Percentiles rank a stretch among this genome's conserved stretches.
phyloP scores from a whole-genome alignment of 371 early-diverging fungal species.

The Capniomyces stellatus region DNA sequence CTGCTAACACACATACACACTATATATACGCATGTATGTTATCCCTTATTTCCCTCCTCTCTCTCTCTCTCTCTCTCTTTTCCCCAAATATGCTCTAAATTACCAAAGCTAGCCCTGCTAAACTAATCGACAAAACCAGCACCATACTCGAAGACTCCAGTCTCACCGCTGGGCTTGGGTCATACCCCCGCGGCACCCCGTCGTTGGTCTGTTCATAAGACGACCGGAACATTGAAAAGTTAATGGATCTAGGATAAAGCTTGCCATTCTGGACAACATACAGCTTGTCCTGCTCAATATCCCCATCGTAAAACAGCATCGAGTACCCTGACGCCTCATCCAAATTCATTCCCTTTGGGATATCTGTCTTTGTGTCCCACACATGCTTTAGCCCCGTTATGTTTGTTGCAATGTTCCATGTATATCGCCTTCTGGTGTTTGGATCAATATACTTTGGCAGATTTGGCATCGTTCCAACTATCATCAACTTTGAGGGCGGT shows the following conservation, averaged over 20 bases:
- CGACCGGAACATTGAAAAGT: slow-evolving; percentile 3
- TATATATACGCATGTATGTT: too few species aligned
- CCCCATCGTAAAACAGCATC: slow-evolving; percentile 23
- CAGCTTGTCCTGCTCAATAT: slow-evolving; percentile 16
- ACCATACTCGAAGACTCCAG: too few species aligned
- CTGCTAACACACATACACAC: too few species aligned
- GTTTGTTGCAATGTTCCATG: slow-evolving; percentile 23
- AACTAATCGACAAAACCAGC: too few species aligned
- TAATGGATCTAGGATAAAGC: slow-evolving; percentile 2
- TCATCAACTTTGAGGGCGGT: slow-evolving; percentile 15
- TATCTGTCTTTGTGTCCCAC: slow-evolving; percentile 23
- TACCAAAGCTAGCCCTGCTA: too few species aligned
- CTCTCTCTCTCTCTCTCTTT: too few species aligned
- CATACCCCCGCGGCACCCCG: slow-evolving; percentile 20
- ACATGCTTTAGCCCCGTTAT: slow-evolving; percentile 19
- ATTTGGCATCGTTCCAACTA: slow-evolving; percentile 24
- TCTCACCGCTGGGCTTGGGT: too few species aligned
- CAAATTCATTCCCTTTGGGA: slow-evolving; percentile 21
- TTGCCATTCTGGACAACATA: slow-evolving; percentile 14
- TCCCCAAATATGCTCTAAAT: too few species aligned
- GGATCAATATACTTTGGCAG: slow-evolving; percentile 18
- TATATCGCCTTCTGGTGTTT: slow-evolving; percentile 16
- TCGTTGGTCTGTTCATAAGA: slow-evolving; percentile 13
- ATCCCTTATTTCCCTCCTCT: too few species aligned
- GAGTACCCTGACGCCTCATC: slow-evolving; percentile 19